A percentile compares a stretch with the other conserved stretches of the same genome.
Conservation (phyloP, 2,329 filamentous ascomycete species). For the Canariomyces notabilis region DNA sequence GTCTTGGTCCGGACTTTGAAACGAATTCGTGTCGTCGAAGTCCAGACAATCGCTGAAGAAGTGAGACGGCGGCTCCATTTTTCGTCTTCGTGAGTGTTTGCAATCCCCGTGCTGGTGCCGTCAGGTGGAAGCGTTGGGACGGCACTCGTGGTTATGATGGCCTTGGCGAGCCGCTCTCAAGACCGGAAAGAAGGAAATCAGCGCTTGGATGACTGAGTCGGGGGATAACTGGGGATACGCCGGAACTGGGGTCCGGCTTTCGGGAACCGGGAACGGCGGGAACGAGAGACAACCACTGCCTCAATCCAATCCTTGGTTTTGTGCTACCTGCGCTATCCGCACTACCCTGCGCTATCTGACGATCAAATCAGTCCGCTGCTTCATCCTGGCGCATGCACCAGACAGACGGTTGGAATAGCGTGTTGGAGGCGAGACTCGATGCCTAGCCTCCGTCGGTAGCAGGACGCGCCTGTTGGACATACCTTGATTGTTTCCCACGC, state of each 20-base stretch:
- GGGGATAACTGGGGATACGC: slow-evolving; percentile 5
- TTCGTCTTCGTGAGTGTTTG: slow-evolving; percentile 1
- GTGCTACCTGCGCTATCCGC: neutral
- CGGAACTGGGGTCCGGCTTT: slow-evolving; percentile 13
- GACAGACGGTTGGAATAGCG: neutral
- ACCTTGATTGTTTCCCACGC: neutral
- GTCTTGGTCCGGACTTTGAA: slow-evolving; percentile 20
- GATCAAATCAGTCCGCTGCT: neutral
- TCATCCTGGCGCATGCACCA: neutral
- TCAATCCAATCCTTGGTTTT: neutral
- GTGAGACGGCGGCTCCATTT: slow-evolving; percentile 24
- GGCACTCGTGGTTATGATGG: neutral
- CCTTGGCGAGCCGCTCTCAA: neutral
- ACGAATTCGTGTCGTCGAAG: slow-evolving; percentile 19
- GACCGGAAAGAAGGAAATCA: neutral
- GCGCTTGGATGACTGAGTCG: neutral
- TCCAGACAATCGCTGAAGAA: slow-evolving; percentile 25
- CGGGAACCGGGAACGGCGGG: slow-evolving; percentile 2
- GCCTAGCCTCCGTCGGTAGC: neutral
- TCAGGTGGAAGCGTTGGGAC: neutral
- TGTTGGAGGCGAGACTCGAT: neutral
- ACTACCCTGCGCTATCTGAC: neutral
- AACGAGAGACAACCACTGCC: neutral
- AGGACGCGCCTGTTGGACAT: neutral
- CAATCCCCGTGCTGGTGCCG: neutral